phyloP scores from a whole-genome alignment of 495 filamentous ascomycete species.

The Penicillium arizonense region DNA sequence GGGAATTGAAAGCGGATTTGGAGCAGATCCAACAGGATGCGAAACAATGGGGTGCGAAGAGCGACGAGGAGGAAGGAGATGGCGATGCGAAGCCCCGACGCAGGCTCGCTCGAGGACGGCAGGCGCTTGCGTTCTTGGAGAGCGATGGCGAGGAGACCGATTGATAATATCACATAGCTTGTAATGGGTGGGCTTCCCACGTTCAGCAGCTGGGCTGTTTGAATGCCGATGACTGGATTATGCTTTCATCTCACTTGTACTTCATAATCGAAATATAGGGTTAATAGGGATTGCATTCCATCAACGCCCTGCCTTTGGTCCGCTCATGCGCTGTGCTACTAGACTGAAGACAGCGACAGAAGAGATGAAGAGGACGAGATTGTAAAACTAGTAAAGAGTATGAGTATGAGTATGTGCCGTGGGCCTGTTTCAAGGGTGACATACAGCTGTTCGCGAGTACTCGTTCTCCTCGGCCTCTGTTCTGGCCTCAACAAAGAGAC shows the following conservation, averaged over 20 bases:
- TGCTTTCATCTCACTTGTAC: slow-evolving; percentile 1
- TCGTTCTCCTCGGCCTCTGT: slow-evolving; percentile 93
- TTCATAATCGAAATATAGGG: background rate
- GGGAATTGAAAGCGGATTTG: slow-evolving; percentile 79
- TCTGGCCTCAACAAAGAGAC: slow-evolving; percentile 92
- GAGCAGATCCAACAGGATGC: slow-evolving; percentile 78
- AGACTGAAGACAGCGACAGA: slow-evolving; percentile 92
- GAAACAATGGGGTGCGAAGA: slow-evolving; percentile 65
- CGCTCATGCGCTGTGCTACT: slow-evolving; percentile 73
- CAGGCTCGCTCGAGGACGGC: slow-evolving; percentile 41
- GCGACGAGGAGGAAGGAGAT: slow-evolving; percentile 36
- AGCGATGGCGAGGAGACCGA: slow-evolving; percentile 55
- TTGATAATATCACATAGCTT: slow-evolving; percentile 26
- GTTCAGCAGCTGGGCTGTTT: slow-evolving; percentile 1
- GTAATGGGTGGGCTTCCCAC: background rate
- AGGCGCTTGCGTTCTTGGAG: slow-evolving; percentile 54
- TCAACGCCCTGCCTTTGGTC: slow-evolving; percentile 40
- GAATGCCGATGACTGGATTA: background rate
- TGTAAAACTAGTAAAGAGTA: slow-evolving; percentile 79
- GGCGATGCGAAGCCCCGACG: slow-evolving; percentile 39
- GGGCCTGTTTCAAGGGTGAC: background rate
- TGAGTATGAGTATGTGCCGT: background rate
- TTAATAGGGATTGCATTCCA: background rate
- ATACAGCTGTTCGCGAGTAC: slow-evolving; percentile 87
- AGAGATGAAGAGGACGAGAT: slow-evolving; percentile 91